Evolutionary conservation across 768 basidiomycete species (phyloP).

Genomic region (Trichaptum fuscoviolaceum): DNA sequence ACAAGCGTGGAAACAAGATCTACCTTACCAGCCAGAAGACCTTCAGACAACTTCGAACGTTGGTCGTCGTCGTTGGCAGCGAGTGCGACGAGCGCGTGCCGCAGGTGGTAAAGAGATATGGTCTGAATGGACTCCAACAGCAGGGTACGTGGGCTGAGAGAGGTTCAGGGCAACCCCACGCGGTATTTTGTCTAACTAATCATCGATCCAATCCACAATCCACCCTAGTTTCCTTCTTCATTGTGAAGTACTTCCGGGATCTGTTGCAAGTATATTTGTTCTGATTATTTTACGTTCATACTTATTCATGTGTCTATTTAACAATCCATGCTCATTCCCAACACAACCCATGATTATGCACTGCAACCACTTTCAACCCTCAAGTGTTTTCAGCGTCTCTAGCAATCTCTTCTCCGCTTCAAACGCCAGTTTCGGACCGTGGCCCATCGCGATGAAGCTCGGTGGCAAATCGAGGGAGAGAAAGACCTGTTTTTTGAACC

Average conservation of each 20-base stretch:
- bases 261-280: neutral
- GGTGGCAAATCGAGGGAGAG: constrained; percentile 59
- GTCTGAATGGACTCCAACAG: neutral
- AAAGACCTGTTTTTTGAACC: constrained; percentile 65
- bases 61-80: constrained; percentile 17
- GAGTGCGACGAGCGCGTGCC: constrained; percentile 4
- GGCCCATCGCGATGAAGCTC: constrained; percentile 35
- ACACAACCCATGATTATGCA: constrained; percentile 4
- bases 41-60: constrained; percentile 1
- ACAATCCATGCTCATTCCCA: constrained; percentile 13
- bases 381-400: constrained; percentile 30
- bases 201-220: neutral
- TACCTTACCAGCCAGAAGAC: constrained; percentile 1
- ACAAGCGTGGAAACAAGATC: constrained; percentile 10
- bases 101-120: neutral
- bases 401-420: constrained; percentile 61
- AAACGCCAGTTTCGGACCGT: constrained; percentile 43
- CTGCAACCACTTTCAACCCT: neutral
- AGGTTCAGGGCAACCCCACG: constrained; percentile 1
- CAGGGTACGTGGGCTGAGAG: constrained; percentile 1
- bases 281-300: too few relatives aligned
- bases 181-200: neutral
- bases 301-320: constrained; percentile 8
- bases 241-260: neutral
- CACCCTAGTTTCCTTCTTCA: neutral